These are phyloP conservation scores for Juglanconis juglandina DNA, from an alignment of 2,329 filamentous ascomycete species.

Conservation along the genomic window DNA sequence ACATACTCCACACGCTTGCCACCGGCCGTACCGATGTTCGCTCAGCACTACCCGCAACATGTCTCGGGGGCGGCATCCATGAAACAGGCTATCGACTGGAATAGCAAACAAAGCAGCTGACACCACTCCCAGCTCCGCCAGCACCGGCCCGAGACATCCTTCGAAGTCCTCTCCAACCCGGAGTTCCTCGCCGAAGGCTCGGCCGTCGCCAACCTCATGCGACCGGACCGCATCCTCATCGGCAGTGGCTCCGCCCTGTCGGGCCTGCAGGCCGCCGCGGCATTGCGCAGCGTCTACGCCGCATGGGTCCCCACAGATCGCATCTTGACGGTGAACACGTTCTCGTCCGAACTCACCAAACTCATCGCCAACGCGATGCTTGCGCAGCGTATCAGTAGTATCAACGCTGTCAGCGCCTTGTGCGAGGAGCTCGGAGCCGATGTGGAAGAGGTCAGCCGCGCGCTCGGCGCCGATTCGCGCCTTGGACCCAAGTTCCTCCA, in stretches of 20 bases:
- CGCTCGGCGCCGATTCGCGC: conserved; percentile 53
- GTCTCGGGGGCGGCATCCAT: conserved; percentile 8
- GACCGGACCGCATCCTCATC: conserved; percentile 59
- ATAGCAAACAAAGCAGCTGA: conserved; percentile 1
- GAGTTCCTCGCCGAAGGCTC: conserved; percentile 63
- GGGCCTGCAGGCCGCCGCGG: conserved; percentile 46
- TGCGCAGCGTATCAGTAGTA: conserved; percentile 61
- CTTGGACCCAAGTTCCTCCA: conserved; percentile 57
- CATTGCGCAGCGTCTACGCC: conserved; percentile 50
- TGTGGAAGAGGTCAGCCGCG: conserved; percentile 53
- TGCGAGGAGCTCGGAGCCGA: conserved; percentile 59
- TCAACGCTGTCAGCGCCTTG: conserved; percentile 60
- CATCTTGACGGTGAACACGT: conserved; percentile 57
- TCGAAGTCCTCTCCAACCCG: conserved; percentile 61
- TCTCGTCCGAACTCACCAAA: conserved; percentile 61
- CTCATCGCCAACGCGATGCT: conserved; percentile 62
- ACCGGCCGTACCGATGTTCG: background rate
- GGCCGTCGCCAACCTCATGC: conserved; percentile 54
- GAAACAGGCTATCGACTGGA: background rate
- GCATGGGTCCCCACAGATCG: conserved; percentile 51
- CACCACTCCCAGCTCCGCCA: conserved; percentile 23
- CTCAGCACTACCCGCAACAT: background rate
- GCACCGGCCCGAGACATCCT: conserved; percentile 42
- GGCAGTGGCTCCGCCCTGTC: conserved; percentile 47
- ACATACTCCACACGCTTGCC: background rate